Percentiles rank a stretch among this genome's conserved stretches.
phyloP scores from a whole-genome alignment of 257 asterid genomes.

The Hygrophila difformis region DNA sequence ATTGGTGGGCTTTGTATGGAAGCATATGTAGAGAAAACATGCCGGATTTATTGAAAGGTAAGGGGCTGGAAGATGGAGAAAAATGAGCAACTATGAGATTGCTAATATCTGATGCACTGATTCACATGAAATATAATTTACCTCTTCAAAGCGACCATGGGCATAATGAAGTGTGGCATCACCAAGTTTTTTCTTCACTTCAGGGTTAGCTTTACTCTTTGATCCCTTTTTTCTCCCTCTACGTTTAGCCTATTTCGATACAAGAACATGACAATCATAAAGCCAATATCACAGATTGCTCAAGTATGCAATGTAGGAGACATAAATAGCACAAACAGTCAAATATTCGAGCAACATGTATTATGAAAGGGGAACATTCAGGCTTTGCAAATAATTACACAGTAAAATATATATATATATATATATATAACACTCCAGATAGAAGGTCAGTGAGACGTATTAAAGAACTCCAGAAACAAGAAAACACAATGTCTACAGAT shows the following conservation, averaged over 20 bases:
- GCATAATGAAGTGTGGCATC: slow-evolving; percentile 75
- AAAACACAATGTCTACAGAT: background rate
- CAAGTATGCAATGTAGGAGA: background rate
- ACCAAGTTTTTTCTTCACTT: slow-evolving; percentile 64
- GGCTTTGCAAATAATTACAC: background rate
- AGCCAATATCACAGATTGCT: slow-evolving; percentile 1
- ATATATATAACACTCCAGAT: too few species aligned
- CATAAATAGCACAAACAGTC: background rate
- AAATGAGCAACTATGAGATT: background rate
- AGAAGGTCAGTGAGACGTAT: too few species aligned
- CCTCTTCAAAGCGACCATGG: slow-evolving; percentile 62
- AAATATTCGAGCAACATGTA: background rate
- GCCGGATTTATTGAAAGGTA: background rate
- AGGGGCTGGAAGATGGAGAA: background rate
- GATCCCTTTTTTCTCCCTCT: slow-evolving; percentile 71
- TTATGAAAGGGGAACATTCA: background rate
- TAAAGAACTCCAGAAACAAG: slow-evolving; percentile 3
- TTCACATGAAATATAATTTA: slow-evolving; percentile 15
- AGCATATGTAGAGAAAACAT: too few species aligned
- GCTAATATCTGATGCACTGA: background rate
- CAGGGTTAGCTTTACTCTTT: slow-evolving; percentile 47
- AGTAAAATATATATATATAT: too few species aligned
- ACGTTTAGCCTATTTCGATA: slow-evolving; percentile 30
- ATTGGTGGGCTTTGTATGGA: too few species aligned
- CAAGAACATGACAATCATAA: slow-evolving; percentile 9